Evolutionary conservation across 2,329 filamentous ascomycete genomes (phyloP).

Genomic region (Fusarium avenaceum): DNA sequence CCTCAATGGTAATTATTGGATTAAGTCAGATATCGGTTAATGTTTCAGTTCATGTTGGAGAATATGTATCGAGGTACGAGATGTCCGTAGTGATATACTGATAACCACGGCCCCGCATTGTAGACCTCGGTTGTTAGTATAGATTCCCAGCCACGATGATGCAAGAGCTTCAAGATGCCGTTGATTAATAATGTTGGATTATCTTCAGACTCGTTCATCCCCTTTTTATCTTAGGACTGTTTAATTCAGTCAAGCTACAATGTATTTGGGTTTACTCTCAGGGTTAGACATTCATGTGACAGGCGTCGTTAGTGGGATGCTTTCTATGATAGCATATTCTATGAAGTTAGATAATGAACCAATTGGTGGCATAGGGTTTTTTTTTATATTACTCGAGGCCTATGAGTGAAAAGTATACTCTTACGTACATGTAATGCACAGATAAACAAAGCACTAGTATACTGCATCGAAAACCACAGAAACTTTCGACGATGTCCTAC

Average conservation of each 20-base stretch:
- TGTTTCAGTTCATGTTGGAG: not conserved
- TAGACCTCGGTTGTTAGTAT: slow-evolving; percentile 26
- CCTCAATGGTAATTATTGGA: no score
- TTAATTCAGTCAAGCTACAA: not conserved
- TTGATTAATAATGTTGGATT: slow-evolving; percentile 7
- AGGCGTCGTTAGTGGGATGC: no score
- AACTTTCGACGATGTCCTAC: no score
- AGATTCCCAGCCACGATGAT: slow-evolving; percentile 3
- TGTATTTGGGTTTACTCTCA: not conserved
- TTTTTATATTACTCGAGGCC: no score
- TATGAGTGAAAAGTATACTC: no score
- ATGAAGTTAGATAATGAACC: no score
- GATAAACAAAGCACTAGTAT: no score
- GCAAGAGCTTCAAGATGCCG: not conserved
- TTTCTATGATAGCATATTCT: no score
- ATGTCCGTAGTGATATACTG: not conserved
- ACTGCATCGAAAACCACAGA: no score
- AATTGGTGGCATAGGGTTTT: no score
- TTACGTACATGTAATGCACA: no score
- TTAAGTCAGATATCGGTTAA: slow-evolving; percentile 1
- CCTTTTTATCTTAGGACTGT: not conserved
- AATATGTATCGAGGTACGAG: not conserved
- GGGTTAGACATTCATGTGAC: not conserved
- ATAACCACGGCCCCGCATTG: slow-evolving; percentile 22
- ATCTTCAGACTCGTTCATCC: accelerated